Conservation (phyloP, 768 basidiomycete species). For the Leucogyrophana mollusca region DNA sequence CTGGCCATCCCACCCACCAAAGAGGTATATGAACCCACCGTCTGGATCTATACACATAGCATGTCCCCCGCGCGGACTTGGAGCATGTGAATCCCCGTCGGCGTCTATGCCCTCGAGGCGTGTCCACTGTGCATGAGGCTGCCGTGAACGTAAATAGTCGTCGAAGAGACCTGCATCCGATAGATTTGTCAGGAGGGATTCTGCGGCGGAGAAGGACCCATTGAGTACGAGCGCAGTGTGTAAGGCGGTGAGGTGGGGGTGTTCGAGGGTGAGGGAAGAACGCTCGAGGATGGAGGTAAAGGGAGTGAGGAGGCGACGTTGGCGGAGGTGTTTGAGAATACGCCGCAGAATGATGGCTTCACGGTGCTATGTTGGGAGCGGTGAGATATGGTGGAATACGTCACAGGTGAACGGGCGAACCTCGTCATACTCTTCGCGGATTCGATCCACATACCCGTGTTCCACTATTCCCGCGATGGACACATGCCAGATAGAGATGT, state of each 20-base stretch:
- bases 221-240: conserved; percentile 63
- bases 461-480: conserved; percentile 60
- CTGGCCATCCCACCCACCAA: conserved; percentile 79
- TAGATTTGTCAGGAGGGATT: conserved; percentile 48
- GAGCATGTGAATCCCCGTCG: conserved; percentile 63
- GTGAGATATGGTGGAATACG: neutral
- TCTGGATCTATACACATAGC: conserved; percentile 77
- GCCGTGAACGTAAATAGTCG: conserved; percentile 51
- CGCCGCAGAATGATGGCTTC: conserved; percentile 66
- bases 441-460: conserved; percentile 52
- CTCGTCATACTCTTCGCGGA: conserved; percentile 57
- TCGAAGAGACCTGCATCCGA: conserved; percentile 62
- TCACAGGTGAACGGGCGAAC: conserved; percentile 38
- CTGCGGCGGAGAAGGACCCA: conserved; percentile 61
- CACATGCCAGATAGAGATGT: conserved; percentile 79
- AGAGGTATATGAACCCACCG: conserved; percentile 64
- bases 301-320: conserved; percentile 67
- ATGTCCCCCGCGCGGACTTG: conserved; percentile 72
- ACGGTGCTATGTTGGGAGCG: conserved; percentile 45
- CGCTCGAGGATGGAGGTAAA: conserved; percentile 58
- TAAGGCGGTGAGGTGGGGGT: conserved; percentile 66
- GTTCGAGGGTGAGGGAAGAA: conserved; percentile 59
- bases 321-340: conserved; percentile 74
- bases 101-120: conserved; percentile 58
- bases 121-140: conserved; percentile 62